Evolutionary conservation across 495 filamentous ascomycete genomes (phyloP).

Genomic region (Aspergillus ostianus): DNA sequence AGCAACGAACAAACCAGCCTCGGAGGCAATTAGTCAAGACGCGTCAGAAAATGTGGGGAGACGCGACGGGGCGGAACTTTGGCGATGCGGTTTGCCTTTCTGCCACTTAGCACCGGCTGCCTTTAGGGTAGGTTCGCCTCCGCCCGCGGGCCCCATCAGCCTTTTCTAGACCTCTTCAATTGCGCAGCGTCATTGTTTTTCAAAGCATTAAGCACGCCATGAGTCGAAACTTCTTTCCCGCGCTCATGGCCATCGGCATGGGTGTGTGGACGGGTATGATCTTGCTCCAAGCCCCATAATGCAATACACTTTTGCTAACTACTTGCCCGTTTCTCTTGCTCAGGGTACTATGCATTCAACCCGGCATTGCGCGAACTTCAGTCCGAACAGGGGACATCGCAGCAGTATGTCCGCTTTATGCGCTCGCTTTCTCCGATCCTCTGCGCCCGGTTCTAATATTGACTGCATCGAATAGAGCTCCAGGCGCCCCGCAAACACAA

Average conservation of each 20-base stretch:
- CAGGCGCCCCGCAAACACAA: neutral
- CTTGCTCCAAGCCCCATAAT: neutral
- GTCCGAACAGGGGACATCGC: neutral
- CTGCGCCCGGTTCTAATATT: neutral
- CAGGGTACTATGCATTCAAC: slow-evolving; percentile 35
- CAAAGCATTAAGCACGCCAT: slow-evolving; percentile 18
- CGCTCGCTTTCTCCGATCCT: neutral
- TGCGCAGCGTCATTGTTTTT: too few relatives aligned
- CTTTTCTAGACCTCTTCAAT: neutral
- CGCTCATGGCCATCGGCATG: slow-evolving; percentile 37
- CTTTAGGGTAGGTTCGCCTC: too few relatives aligned
- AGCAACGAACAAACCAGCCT: neutral
- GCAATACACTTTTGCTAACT: slow-evolving; percentile 1
- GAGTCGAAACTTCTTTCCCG: slow-evolving; percentile 44
- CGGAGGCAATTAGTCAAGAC: slow-evolving; percentile 20
- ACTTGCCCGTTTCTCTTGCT: slow-evolving; percentile 1
- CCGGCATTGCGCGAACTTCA: slow-evolving; percentile 23
- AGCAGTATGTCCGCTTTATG: slow-evolving; percentile 11
- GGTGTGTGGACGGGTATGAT: slow-evolving; percentile 40
- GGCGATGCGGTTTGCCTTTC: slow-evolving; percentile 15
- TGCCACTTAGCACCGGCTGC: neutral
- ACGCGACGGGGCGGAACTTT: slow-evolving; percentile 30
- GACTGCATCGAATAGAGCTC: neutral
- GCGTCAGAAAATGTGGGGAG: slow-evolving; percentile 39
- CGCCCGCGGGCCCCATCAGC: neutral